phyloP scores from a whole-genome alignment of 495 filamentous ascomycete species.

The Neurospora sp. region DNA sequence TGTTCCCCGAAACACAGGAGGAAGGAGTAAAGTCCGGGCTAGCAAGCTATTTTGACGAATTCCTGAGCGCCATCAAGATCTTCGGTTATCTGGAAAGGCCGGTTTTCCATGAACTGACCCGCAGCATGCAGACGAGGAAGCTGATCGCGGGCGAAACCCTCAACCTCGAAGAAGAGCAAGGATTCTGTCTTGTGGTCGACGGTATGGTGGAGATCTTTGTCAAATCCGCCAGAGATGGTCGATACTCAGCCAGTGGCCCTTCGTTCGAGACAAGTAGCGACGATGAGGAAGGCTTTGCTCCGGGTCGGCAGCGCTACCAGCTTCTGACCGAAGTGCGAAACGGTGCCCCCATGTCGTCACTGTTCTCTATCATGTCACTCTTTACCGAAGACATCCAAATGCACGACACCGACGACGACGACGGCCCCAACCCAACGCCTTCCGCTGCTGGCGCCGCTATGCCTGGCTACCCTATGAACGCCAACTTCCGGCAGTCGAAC shows the following conservation, averaged over 20 bases:
- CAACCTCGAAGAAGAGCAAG: conserved; percentile 92
- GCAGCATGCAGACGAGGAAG: conserved; percentile 96
- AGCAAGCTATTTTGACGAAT: conserved; percentile 93
- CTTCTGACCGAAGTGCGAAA: conserved; percentile 96
- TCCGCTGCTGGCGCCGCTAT: conserved; percentile 10
- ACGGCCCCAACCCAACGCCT: conserved; percentile 16
- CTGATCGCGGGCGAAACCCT: conserved; percentile 91
- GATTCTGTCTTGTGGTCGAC: conserved; percentile 95
- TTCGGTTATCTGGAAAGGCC: conserved; percentile 95
- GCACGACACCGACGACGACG: conserved; percentile 46
- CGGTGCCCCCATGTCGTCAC: conserved; percentile 93
- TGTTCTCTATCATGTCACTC: conserved; percentile 92
- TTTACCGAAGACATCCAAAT: conserved; percentile 93
- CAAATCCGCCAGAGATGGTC: conserved; percentile 63
- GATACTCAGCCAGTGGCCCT: conserved; percentile 13
- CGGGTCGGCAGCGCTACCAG: conserved; percentile 68
- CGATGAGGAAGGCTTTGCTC: conserved; percentile 49
- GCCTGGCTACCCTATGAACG: conserved; percentile 32
- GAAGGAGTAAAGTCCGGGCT: conserved; percentile 84
- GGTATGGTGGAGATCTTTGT: conserved; percentile 97
- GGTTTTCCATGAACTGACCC: conserved; percentile 93
- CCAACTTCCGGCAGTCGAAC: conserved; percentile 35
- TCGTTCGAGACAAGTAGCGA: conserved; percentile 41
- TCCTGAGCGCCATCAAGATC: conserved; percentile 97
- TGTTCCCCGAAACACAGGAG: conserved; percentile 88